Percentiles rank a stretch among this genome's conserved stretches.
These are phyloP conservation scores for Metroxylon sagu DNA, from an alignment of 176 grass and related monocot species.

Conservation along the genomic window DNA sequence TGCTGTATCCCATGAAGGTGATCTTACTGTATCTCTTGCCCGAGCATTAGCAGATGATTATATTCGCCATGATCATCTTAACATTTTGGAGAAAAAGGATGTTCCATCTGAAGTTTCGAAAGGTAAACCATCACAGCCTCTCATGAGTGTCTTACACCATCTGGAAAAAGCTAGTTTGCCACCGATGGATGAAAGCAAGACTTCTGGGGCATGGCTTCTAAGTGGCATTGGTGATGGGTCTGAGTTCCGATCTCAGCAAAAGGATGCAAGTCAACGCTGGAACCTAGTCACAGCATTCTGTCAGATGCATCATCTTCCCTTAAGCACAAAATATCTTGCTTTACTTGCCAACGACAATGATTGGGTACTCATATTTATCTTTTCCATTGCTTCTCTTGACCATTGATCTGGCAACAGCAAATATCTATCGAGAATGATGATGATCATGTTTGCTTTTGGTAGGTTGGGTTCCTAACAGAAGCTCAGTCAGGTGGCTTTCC, in stretches of 20 bases:
- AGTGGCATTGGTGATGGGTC: constrained; percentile 66
- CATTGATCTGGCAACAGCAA: constrained; percentile 11
- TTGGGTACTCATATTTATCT: constrained; percentile 50
- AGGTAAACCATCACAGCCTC: constrained; percentile 36
- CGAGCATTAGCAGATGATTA: constrained; percentile 86
- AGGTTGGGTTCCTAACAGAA: constrained; percentile 98
- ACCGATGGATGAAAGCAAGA: constrained; percentile 55
- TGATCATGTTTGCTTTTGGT: constrained; percentile 30
- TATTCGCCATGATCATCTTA: constrained; percentile 69
- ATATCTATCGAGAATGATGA: constrained; percentile 13
- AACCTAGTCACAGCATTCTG: constrained; percentile 84
- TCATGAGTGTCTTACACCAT: constrained; percentile 64
- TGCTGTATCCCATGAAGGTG: constrained; percentile 40
- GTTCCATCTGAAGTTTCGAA: constrained; percentile 24
- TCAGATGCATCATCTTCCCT: constrained; percentile 62
- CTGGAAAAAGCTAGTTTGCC: constrained; percentile 87
- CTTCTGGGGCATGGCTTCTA: constrained; percentile 83
- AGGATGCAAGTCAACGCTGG: constrained; percentile 68
- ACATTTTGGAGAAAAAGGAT: constrained; percentile 52
- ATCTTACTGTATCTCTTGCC: constrained; percentile 57
- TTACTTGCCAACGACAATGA: constrained; percentile 92
- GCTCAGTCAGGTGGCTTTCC: constrained; percentile 67
- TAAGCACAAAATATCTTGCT: constrained; percentile 84
- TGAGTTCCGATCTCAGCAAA: constrained; percentile 61
- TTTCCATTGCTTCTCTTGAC: constrained; percentile 8